Base-by-base conservation (phyloP, 345 rosid species). In the Populus pruinosa region DNA sequence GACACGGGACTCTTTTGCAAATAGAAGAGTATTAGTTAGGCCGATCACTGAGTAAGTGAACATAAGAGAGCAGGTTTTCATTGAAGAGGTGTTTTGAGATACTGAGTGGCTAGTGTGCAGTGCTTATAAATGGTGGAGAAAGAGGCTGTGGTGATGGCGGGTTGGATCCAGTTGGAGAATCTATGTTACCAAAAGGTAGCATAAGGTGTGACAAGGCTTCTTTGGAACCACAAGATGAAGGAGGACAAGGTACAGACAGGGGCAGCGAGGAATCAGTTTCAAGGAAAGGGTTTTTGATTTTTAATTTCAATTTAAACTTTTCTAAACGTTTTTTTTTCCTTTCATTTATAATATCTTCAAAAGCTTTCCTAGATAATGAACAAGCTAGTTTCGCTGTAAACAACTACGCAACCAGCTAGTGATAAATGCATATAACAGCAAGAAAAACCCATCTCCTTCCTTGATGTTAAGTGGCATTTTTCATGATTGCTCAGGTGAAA, bases 161-260 rank as follows among this genome's bases (percentile, higher is more conserved):
- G 76, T 73, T 82, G 77, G 77, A 75, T 81, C 77, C 78, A 82
- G 70, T 75, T 77, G 82, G 81, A 36, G 82, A 83, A 79, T 81
- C 82, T 72, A 8, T 55, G 67, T 27, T 47, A 72, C 71, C 20
- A 18, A 82, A 74, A 71, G 68, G 23, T 65, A 64, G 73, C 71
- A 33, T 56, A 56, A 25, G 38, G 77, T 41, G 77, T 79, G 87
- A 82, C 79, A 13, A 67, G 76, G 80, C 74, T 74, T 61, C 76
- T 66, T 80, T 76, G 77, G 80, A 75, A 73, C 79, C 85, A 80
- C 81, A 70, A 67, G 79, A 68, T 36, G 36, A 36, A 53, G 43
- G 25, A 80, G 77, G 77, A 67, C 71, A 76, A 11, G 18, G 33
- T 44, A 33, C 70, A 18, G 64, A 38, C 38, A 18, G 49, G 29